These are phyloP conservation scores for Asterophora parasitica DNA, from an alignment of 768 basidiomycete genomes.

Conservation along the genomic window DNA sequence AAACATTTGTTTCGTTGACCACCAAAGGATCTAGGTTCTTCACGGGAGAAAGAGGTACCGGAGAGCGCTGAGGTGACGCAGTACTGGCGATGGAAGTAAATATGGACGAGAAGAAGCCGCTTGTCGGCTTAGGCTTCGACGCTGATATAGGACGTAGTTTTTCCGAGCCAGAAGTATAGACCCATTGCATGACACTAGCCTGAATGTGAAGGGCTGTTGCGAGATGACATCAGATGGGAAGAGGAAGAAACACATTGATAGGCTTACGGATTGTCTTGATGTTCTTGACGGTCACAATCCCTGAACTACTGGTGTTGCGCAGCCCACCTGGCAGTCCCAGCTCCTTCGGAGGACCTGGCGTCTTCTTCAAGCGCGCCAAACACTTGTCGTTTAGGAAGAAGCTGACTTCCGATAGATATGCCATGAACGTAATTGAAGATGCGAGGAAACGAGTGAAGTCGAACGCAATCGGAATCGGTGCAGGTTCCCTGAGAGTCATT, in stretches of 20 bases:
- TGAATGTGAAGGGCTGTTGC: slow-evolving; percentile 65
- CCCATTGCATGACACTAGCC: slow-evolving; percentile 77
- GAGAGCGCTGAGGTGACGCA: slow-evolving; percentile 32
- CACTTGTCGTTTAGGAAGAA: slow-evolving; percentile 80
- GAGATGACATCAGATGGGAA: slow-evolving; percentile 6
- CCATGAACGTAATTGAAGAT: slow-evolving; percentile 93
- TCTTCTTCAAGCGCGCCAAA: slow-evolving; percentile 63
- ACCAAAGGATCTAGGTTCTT: slow-evolving; percentile 31
- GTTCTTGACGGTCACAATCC: slow-evolving; percentile 64
- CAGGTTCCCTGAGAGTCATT: slow-evolving; percentile 80
- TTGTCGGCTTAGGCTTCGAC: slow-evolving; percentile 27
- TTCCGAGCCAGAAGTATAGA: slow-evolving; percentile 63
- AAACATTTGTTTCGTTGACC: slow-evolving; percentile 49
- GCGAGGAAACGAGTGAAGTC: slow-evolving; percentile 88
- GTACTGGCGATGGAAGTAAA: slow-evolving; percentile 33
- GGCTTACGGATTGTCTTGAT: slow-evolving; percentile 61
- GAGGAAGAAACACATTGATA: slow-evolving; percentile 1
- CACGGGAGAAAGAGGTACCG: slow-evolving; percentile 30
- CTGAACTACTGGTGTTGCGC: slow-evolving; percentile 47
- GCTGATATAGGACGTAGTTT: slow-evolving; percentile 39
- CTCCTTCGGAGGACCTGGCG: slow-evolving; percentile 44
- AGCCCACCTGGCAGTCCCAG: slow-evolving; percentile 54
- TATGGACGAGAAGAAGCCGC: slow-evolving; percentile 48
- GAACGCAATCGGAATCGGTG: slow-evolving; percentile 75
- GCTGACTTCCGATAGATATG: slow-evolving; percentile 65